Conservation (phyloP, 257 asterid species). For the Solanum arcanum region DNA sequence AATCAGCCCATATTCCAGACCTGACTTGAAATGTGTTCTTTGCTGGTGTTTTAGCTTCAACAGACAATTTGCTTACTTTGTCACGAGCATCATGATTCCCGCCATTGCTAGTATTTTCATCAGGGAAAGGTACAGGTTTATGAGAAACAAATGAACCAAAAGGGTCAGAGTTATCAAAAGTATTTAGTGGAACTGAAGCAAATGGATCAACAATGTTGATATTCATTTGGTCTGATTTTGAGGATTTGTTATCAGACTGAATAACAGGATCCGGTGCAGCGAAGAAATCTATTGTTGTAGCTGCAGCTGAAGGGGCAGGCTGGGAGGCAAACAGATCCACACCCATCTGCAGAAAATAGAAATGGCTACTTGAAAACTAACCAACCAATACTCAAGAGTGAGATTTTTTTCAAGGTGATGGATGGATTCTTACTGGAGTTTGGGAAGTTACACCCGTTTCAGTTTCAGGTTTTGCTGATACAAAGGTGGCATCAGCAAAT, state of each 20-base stretch:
- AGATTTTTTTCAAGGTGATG: conserved; percentile 3
- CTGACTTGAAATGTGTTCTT: conserved; percentile 74
- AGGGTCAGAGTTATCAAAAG: conserved; percentile 57
- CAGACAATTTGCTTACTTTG: conserved; percentile 5
- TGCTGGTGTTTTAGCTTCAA: conserved; percentile 12
- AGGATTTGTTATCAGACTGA: conserved; percentile 22
- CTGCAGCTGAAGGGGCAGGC: conserved; percentile 37
- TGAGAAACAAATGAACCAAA: conserved; percentile 55
- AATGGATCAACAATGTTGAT: conserved; percentile 53
- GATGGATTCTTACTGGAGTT: conserved; percentile 36
- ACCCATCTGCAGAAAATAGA: conserved; percentile 31
- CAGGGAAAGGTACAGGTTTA: conserved; percentile 21
- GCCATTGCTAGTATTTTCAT: conserved; percentile 20
- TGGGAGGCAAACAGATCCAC: conserved; percentile 68
- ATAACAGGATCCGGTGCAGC: conserved; percentile 49
- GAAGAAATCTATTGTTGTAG: conserved; percentile 58
- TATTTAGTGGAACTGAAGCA: conserved; percentile 65
- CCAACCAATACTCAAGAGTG: background rate
- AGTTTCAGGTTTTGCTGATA: conserved; percentile 50
- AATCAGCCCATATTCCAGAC: conserved; percentile 97
- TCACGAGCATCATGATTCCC: conserved; percentile 19
- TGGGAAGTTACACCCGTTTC: conserved; percentile 26
- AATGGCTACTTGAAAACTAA: background rate
- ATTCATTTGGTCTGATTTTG: conserved; percentile 25
- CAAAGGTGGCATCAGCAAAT: conserved; percentile 83